Percentiles rank a stretch among this genome's conserved stretches.
Conservation (phyloP, 73 alveolate genomes). For the Paraurostyla sp. region DNA sequence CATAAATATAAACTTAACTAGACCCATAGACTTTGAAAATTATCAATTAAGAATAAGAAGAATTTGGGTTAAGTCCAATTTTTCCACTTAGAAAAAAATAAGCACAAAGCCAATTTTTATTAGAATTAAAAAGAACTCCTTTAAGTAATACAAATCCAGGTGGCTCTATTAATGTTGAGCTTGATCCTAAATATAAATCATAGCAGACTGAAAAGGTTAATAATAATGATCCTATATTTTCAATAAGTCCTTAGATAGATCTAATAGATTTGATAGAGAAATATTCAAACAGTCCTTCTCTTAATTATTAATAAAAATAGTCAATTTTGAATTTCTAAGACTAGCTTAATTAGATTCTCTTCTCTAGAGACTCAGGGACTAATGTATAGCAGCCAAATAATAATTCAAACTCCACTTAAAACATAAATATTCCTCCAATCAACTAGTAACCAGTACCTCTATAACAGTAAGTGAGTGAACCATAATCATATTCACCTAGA, state of each 20-base stretch:
- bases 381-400: not conserved
- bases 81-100: not conserved
- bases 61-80: conserved; percentile 2
- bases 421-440: too few relatives aligned
- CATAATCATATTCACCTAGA: not conserved
- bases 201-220: not conserved
- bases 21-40: not conserved
- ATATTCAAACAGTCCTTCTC: not conserved
- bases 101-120: not conserved
- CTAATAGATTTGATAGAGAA: conserved; percentile 7
- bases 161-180: not conserved
- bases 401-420: too few relatives aligned
- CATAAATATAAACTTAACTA: not conserved
- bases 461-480: not conserved
- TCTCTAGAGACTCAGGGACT: not conserved
- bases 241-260: conserved; percentile 1
- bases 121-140: not conserved
- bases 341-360: not conserved
- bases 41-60: not conserved
- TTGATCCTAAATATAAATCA: not conserved
- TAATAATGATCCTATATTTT: not conserved
- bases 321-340: conserved; percentile 24
- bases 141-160: not conserved
- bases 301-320: not conserved
- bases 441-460: too few relatives aligned